These are phyloP conservation scores for Eucalyptus pumila DNA, from an alignment of 345 rosid genomes.

Conservation along the genomic window DNA sequence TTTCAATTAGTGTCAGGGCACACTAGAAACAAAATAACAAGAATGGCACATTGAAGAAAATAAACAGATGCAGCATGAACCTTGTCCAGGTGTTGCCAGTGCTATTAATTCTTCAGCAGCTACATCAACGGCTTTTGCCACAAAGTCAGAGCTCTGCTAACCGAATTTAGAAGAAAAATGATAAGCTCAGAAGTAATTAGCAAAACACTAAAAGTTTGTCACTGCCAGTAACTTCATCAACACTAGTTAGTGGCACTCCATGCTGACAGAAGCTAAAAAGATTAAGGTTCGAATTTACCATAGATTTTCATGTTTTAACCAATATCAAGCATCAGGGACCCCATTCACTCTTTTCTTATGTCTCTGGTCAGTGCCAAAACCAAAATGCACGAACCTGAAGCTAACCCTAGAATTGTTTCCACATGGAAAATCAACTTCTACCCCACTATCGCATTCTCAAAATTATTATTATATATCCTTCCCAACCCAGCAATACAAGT, in stretches of 20 bases:
- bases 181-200: not conserved
- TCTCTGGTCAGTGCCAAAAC: not conserved
- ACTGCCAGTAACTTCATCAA: not conserved
- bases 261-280: not conserved
- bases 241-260: not conserved
- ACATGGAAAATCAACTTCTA: not conserved
- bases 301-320: not conserved
- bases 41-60: not conserved
- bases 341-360: not conserved
- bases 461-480: not conserved
- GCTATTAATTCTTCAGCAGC: conserved; percentile 55
- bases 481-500: not conserved
- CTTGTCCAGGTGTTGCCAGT: conserved; percentile 62
- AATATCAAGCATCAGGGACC: not conserved
- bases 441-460: not conserved
- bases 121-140: conserved; percentile 42
- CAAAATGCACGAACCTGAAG: not conserved
- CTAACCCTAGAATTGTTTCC: not conserved
- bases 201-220: not conserved
- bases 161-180: not conserved
- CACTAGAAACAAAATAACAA: not conserved
- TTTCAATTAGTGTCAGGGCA: not conserved
- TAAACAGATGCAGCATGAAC: conserved; percentile 3
- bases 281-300: not conserved
- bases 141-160: conserved; percentile 55